Conservation (phyloP, 768 basidiomycete genomes). For the Leccinum barrowsii region DNA sequence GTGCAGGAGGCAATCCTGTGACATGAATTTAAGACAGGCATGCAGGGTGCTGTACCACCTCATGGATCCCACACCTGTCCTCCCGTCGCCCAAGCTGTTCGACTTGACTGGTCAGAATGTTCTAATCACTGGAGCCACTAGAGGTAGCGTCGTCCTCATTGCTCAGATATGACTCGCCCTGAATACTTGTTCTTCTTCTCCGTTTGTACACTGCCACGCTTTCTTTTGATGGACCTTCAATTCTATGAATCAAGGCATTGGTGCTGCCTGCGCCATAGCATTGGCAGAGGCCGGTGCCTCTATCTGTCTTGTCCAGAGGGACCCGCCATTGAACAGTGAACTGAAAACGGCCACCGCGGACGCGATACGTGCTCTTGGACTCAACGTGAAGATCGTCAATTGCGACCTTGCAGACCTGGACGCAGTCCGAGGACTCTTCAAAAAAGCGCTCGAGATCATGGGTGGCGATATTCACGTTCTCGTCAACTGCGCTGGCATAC, state of each 20-base stretch:
- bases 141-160: constrained; percentile 51
- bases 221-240: constrained; percentile 9
- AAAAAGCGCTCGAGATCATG: constrained; percentile 46
- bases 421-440: constrained; percentile 47
- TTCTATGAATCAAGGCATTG: constrained; percentile 42
- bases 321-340: constrained; percentile 33
- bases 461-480: constrained; percentile 57
- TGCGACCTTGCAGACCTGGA: constrained; percentile 54
- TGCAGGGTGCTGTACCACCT: constrained; percentile 5
- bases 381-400: constrained; percentile 41
- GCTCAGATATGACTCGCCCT: constrained; percentile 1
- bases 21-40: constrained; percentile 21
- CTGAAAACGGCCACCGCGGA: constrained; percentile 35
- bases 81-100: constrained; percentile 58
- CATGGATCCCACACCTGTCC: constrained; percentile 54
- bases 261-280: constrained; percentile 51
- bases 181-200: constrained; percentile 13
- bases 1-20: background rate
- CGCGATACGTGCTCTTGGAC: constrained; percentile 36
- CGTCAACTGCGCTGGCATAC: constrained; percentile 68
- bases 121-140: constrained; percentile 77
- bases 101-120: constrained; percentile 62
- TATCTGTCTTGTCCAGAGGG: constrained; percentile 47
- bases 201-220: constrained; percentile 13
- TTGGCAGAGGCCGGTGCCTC: constrained; percentile 53